Percentiles rank a stretch among this genome's conserved stretches.
Conservation (phyloP, 2,329 filamentous ascomycete species). For the Colletotrichum sp. region DNA sequence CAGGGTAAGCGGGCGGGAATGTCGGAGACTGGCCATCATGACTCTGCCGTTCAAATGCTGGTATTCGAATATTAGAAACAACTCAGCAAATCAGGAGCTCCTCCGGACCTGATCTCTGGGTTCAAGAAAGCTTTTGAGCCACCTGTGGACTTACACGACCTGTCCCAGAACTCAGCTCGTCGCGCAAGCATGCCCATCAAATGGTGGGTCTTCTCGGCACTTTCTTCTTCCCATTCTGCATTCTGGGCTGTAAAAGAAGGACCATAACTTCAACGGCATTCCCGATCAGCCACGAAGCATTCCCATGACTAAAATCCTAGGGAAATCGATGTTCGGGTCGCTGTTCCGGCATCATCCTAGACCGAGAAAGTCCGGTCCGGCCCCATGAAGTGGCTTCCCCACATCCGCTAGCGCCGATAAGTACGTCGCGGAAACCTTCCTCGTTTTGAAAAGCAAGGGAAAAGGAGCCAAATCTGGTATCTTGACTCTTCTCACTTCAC, state of each 20-base stretch:
- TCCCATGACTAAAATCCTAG: neutral
- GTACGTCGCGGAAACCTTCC: conserved; percentile 8
- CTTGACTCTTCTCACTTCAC: neutral
- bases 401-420: neutral
- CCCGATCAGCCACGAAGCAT: neutral
- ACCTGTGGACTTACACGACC: neutral
- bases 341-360: neutral
- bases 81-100: neutral
- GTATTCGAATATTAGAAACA: neutral
- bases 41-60: neutral
- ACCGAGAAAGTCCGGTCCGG: neutral
- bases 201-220: neutral
- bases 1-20: neutral
- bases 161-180: neutral
- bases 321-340: neutral
- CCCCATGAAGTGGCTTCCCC: neutral
- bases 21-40: neutral
- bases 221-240: neutral
- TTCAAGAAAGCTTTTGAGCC: neutral
- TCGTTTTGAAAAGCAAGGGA: neutral
- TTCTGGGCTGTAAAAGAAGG: neutral
- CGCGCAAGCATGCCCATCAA: neutral
- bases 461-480: neutral
- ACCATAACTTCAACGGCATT: neutral
- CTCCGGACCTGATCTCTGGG: neutral